These are phyloP conservation scores for Fusarium cyanostomum DNA, from an alignment of 2,329 filamentous ascomycete genomes.

Conservation along the genomic window DNA sequence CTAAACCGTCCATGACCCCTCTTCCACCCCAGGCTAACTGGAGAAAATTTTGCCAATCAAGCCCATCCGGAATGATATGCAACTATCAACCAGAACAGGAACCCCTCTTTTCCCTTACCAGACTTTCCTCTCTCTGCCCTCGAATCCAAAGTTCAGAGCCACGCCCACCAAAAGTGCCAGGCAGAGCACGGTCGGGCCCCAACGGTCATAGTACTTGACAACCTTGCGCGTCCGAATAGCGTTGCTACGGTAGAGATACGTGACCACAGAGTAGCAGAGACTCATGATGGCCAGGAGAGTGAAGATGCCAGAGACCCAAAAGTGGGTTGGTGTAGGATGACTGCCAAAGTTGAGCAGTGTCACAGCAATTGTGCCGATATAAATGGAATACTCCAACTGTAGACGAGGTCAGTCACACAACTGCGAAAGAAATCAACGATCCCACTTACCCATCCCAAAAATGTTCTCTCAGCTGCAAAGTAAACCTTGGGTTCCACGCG, in stretches of 20 bases:
- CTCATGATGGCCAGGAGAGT: slow-evolving; percentile 81
- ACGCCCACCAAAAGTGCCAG: slow-evolving; percentile 77
- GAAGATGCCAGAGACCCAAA: slow-evolving; percentile 79
- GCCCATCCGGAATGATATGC: background rate
- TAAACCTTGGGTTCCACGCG: slow-evolving; percentile 98
- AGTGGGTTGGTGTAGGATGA: slow-evolving; percentile 65
- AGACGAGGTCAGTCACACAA: slow-evolving; percentile 6
- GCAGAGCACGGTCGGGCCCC: slow-evolving; percentile 84
- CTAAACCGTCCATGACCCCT: background rate
- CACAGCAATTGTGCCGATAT: slow-evolving; percentile 87
- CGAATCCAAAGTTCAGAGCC: slow-evolving; percentile 80
- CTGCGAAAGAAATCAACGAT: background rate
- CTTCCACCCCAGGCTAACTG: no score
- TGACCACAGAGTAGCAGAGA: slow-evolving; percentile 82
- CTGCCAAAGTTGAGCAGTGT: slow-evolving; percentile 83
- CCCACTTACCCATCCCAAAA: slow-evolving; percentile 83
- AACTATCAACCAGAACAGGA: slow-evolving; percentile 5
- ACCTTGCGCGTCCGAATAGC: slow-evolving; percentile 85
- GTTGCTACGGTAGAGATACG: slow-evolving; percentile 88
- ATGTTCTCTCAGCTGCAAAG: slow-evolving; percentile 95
- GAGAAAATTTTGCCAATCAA: no score
- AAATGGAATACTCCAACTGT: slow-evolving; percentile 94
- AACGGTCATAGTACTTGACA: slow-evolving; percentile 91
- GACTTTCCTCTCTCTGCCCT: slow-evolving; percentile 69
- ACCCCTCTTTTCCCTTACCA: slow-evolving; percentile 52